Evolutionary conservation across 2,329 filamentous ascomycete species (phyloP), one percentile per base, ranked within the genome.

Genomic region (Apiospora malaysiana): DNA sequence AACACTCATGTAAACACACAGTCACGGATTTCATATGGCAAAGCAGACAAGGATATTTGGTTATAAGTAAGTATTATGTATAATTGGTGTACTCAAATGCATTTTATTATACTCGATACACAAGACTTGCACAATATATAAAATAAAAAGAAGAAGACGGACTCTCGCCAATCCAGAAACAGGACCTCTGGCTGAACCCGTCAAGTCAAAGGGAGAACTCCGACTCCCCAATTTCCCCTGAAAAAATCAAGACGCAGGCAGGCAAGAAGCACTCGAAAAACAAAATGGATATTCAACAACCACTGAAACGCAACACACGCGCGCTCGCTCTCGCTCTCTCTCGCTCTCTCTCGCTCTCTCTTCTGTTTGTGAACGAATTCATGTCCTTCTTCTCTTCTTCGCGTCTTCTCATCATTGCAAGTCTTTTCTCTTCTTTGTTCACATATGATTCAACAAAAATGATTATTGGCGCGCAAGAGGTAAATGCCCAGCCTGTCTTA

Each of bases 81-180:
- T 59, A 37, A n/a, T 59, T 59, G 49, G 49, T 66, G 65, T 46
- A 67, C 43, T 46, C 27, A 59, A 59, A 59, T 59, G 51, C 51
- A 59, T 63, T 69, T 42, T 69, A 59, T 69, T 69, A 69, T 69
- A 69, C 68, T 69, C 68, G 46, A 69, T 69, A 69, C 68, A 69
- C 68, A 69, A 69, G 49, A 51, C 68, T 32, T 32, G 18, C 32
- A 59, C 18, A n/a, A n/a, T 21, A 37, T 59, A 59, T 59, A 59
- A 8, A 32, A 32, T 32, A 32, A 32, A 32, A 32, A 32, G 32
- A 32, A 56, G 18, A 63, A 63, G 37, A 63, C 32, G 56, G n/a
- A 32, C 32, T 32, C 32, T 40, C 32, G 56, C 56, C 18, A 63
- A 63, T 63, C 56, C 56, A 63, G 56, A 63, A 40, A 40, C 56